These are phyloP conservation scores for Symbiotaphrina buchneri DNA, from an alignment of 495 filamentous ascomycete species.

Conservation along the genomic window DNA sequence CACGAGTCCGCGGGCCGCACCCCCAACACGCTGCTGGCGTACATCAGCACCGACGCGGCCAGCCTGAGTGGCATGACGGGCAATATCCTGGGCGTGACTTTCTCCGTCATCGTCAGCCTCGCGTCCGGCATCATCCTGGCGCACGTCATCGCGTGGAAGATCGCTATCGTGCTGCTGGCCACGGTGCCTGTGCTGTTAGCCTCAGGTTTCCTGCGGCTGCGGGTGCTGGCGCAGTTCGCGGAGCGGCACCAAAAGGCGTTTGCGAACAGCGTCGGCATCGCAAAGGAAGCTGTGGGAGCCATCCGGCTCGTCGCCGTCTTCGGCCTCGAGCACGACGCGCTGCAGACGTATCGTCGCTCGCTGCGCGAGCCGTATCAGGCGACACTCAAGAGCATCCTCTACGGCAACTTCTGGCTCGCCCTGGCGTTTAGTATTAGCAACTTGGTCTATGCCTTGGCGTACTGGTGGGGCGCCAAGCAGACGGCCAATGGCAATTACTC, in stretches of 20 bases:
- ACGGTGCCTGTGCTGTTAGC: constrained; percentile 28
- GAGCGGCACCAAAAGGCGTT: constrained; percentile 35
- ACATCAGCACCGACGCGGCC: constrained; percentile 27
- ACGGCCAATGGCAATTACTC: constrained; percentile 31
- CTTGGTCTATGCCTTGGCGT: constrained; percentile 38
- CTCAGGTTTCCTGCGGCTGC: constrained; percentile 30
- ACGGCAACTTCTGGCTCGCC: constrained; percentile 16
- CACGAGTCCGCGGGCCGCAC: constrained; percentile 22
- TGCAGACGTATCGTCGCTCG: constrained; percentile 21
- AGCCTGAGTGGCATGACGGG: constrained; percentile 19
- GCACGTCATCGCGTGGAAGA: constrained; percentile 38
- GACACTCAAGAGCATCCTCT: constrained; percentile 13
- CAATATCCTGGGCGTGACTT: constrained; percentile 20
- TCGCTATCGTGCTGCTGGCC: constrained; percentile 30
- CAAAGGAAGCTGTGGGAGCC: constrained; percentile 29
- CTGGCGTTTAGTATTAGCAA: constrained; percentile 14
- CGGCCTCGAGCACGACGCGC: constrained; percentile 24
- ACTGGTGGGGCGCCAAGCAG: constrained; percentile 41
- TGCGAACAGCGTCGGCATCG: constrained; percentile 26
- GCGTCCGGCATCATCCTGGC: constrained; percentile 25
- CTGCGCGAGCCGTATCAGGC: constrained; percentile 17
- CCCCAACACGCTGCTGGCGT: constrained; percentile 23
- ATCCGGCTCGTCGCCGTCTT: constrained; percentile 35
- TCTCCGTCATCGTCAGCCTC: constrained; percentile 18
- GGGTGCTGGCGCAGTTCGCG: constrained; percentile 28